Evolutionary conservation across 2,329 filamentous ascomycete genomes (phyloP).

Genomic region (Sclerotinia subarctica): DNA sequence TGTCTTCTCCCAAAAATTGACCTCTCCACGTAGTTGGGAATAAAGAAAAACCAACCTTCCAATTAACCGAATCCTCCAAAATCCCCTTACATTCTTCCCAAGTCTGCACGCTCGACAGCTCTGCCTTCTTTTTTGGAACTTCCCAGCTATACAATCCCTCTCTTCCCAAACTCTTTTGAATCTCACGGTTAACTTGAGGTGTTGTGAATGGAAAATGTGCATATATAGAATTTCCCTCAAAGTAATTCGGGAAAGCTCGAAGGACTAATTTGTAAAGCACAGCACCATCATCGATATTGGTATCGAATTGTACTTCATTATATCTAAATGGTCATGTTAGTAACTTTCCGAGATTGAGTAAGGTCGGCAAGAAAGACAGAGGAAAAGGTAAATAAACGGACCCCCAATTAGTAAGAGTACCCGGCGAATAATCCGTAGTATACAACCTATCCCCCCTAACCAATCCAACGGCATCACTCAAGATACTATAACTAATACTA

Average conservation of each 20-base stretch:
- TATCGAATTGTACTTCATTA: constrained; percentile 9
- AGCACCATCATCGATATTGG: constrained; percentile 68
- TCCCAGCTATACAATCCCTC: constrained; percentile 30
- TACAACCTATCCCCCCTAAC: constrained; percentile 58
- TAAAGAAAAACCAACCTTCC: neutral
- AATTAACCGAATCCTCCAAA: constrained; percentile 28
- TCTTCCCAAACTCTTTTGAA: constrained; percentile 58
- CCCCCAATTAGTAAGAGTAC: constrained; percentile 79
- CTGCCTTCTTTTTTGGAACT: constrained; percentile 28
- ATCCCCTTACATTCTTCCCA: constrained; percentile 4
- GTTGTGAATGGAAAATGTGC: constrained; percentile 61
- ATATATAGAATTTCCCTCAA: constrained; percentile 72
- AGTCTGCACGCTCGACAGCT: neutral
- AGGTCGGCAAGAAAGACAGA: neutral
- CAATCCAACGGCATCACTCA: constrained; percentile 58
- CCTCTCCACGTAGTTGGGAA: neutral
- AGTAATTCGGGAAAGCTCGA: constrained; percentile 74
- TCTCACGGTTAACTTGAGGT: constrained; percentile 66
- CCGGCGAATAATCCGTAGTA: constrained; percentile 51
- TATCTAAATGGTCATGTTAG: constrained; percentile 6
- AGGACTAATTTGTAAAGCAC: constrained; percentile 80
- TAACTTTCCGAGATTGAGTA: neutral
- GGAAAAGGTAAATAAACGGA: constrained; percentile 39
- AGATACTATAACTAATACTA: constrained; percentile 53
- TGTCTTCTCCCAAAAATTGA: too few relatives aligned